A percentile compares a stretch with the other conserved stretches of the same genome.
These are phyloP conservation scores for Sugiyamaella novakii DNA, from an alignment of 1,139 yeast genomes.

Conservation along the genomic window DNA sequence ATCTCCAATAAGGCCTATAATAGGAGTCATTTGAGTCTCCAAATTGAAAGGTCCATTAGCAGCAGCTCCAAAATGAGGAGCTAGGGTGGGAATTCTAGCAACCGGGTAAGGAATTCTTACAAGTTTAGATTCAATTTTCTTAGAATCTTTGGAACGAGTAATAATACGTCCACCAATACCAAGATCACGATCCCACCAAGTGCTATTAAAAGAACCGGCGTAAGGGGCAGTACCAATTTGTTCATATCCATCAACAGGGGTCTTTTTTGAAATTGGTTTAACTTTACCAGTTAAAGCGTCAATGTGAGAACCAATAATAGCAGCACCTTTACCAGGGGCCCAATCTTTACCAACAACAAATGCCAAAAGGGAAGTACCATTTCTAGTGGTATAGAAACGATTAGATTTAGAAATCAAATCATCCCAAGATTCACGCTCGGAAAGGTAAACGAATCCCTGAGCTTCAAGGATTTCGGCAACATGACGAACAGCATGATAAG, in stretches of 20 bases:
- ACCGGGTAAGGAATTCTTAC: conserved; percentile 82
- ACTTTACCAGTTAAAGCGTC: conserved; percentile 78
- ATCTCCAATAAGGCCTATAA: conserved; percentile 60
- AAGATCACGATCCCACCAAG: conserved; percentile 93
- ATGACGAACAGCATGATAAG: conserved; percentile 80
- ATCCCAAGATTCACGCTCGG: conserved; percentile 76
- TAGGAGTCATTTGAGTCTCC: conserved; percentile 86
- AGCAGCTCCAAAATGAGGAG: conserved; percentile 88
- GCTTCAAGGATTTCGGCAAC: conserved; percentile 45
- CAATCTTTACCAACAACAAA: conserved; percentile 72
- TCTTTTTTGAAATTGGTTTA: conserved; percentile 80
- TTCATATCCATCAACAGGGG: conserved; percentile 69
- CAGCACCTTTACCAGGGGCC: conserved; percentile 73
- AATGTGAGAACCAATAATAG: conserved; percentile 88
- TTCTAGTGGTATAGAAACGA: conserved; percentile 74
- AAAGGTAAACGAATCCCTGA: conserved; percentile 53
- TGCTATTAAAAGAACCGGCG: conserved; percentile 79
- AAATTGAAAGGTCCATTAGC: conserved; percentile 79
- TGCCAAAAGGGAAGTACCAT: conserved; percentile 80
- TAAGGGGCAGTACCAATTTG: conserved; percentile 93
- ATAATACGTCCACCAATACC: conserved; percentile 91
- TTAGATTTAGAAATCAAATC: conserved; percentile 54
- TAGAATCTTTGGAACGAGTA: conserved; percentile 52
- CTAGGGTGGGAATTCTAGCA: conserved; percentile 89
- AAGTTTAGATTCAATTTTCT: conserved; percentile 62